These are phyloP conservation scores for Hirsutella rhossiliensis DNA, from an alignment of 2,329 filamentous ascomycete species.

Conservation along the genomic window DNA sequence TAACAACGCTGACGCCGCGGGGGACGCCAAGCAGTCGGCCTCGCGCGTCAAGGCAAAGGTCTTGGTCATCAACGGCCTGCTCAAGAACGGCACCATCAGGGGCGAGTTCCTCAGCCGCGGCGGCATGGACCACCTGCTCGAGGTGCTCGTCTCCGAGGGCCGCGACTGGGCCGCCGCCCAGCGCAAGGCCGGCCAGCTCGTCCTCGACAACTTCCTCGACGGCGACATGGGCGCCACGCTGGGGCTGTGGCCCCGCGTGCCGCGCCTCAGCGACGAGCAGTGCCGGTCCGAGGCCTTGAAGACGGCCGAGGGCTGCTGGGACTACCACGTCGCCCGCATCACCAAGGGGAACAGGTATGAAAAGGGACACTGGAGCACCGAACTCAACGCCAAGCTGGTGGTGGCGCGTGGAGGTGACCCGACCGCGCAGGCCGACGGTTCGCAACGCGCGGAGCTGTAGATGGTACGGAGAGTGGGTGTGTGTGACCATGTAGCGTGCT, in stretches of 20 bases:
- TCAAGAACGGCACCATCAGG: conserved; percentile 40
- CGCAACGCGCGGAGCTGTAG: neutral
- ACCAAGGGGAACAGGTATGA: conserved; percentile 23
- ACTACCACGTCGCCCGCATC: conserved; percentile 35
- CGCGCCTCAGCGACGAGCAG: conserved; percentile 19
- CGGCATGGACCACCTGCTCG: conserved; percentile 42
- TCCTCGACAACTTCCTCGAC: conserved; percentile 56
- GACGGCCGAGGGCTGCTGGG: conserved; percentile 44
- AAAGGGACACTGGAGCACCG: conserved; percentile 32
- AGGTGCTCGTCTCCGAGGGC: conserved; percentile 35
- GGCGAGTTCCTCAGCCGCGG: conserved; percentile 39
- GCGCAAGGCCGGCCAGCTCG: conserved; percentile 43
- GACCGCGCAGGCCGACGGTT: neutral
- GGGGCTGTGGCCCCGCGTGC: conserved; percentile 40
- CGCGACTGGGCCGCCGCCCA: conserved; percentile 37
- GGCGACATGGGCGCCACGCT: conserved; percentile 46
- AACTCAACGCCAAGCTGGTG: conserved; percentile 24
- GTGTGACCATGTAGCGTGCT: too few species aligned
- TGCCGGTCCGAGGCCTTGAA: conserved; percentile 20
- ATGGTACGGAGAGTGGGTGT: too few species aligned
- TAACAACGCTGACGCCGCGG: conserved; percentile 7
- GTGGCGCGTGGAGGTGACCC: conserved; percentile 6
- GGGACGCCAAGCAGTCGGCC: conserved; percentile 12
- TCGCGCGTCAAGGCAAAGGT: conserved; percentile 27
- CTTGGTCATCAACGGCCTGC: conserved; percentile 40